These are phyloP conservation scores for Syncephalastrum sp. DNA, from an alignment of 371 early-diverging fungal genomes.

Conservation along the genomic window DNA sequence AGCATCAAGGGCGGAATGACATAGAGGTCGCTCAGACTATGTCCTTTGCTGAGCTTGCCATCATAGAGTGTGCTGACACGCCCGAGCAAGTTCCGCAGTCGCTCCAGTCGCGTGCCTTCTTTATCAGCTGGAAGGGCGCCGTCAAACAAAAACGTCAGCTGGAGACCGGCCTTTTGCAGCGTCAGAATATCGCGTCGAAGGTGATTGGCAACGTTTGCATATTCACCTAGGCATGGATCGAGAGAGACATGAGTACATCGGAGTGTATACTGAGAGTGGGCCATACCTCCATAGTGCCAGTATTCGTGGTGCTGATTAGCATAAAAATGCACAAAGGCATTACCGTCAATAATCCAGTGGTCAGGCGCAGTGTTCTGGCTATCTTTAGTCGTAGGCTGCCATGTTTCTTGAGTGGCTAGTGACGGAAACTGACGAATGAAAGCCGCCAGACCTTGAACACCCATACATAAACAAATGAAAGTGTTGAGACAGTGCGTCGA, in stretches of 20 bases:
- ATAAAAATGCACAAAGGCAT: constrained; percentile 57
- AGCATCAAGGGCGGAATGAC: constrained; percentile 55
- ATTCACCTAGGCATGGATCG: constrained; percentile 31
- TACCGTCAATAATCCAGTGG: constrained; percentile 56
- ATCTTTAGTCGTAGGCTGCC: constrained; percentile 2
- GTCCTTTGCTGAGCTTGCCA: constrained; percentile 1
- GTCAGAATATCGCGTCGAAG: constrained; percentile 28
- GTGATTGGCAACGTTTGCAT: constrained; percentile 30
- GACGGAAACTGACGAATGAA: constrained; percentile 29
- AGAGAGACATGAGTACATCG: not conserved
- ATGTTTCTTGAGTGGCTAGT: constrained; percentile 14
- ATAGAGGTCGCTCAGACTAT: constrained; percentile 26
- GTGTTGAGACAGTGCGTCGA: no score
- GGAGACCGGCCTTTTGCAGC: constrained; percentile 36
- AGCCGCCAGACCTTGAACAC: constrained; percentile 36
- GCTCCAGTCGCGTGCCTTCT: constrained; percentile 43
- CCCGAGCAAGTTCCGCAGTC: constrained; percentile 54
- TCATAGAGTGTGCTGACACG: constrained; percentile 20
- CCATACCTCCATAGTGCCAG: constrained; percentile 55
- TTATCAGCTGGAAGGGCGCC: constrained; percentile 57
- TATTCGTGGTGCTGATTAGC: constrained; percentile 42
- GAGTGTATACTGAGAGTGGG: not conserved
- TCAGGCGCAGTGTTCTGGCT: constrained; percentile 11
- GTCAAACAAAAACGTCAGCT: constrained; percentile 51
- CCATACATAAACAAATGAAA: constrained; percentile 20